phyloP scores from a whole-genome alignment of 2,329 filamentous ascomycete species.

The Pochonia chlamydosporia region DNA sequence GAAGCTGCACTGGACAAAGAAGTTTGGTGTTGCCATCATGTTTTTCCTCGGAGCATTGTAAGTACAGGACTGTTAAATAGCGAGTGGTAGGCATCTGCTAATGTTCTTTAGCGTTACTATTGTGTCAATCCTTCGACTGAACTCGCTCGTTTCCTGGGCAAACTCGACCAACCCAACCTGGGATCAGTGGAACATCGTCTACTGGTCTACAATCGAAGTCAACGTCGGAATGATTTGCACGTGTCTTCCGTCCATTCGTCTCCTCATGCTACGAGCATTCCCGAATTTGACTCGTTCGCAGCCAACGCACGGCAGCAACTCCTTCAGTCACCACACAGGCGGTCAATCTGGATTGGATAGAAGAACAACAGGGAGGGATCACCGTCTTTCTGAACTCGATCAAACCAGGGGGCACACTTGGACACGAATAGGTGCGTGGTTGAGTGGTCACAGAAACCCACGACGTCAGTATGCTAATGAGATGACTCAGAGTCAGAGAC shows the following conservation, averaged over 20 bases:
- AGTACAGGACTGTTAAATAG: background rate
- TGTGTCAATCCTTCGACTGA: constrained; percentile 2
- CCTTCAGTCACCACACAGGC: background rate
- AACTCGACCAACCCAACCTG: constrained; percentile 4
- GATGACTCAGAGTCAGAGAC: background rate
- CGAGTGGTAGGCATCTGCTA: background rate
- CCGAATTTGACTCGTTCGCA: background rate
- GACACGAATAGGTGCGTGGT: background rate
- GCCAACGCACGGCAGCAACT: background rate
- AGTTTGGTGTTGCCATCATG: constrained; percentile 2
- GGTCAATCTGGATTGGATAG: background rate
- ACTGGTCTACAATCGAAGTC: constrained; percentile 8
- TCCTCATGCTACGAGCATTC: constrained; percentile 2
- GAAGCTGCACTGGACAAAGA: constrained; percentile 4
- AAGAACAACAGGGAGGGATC: background rate
- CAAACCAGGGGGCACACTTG: background rate
- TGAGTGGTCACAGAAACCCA: background rate
- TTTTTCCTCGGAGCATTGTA: constrained; percentile 6
- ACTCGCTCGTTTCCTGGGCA: constrained; percentile 3
- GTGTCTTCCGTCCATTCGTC: constrained; percentile 2
- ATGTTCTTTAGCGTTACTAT: constrained; percentile 1
- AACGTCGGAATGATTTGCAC: constrained; percentile 5
- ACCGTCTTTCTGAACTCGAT: background rate
- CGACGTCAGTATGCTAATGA: no score
- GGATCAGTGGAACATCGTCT: constrained; percentile 5